These are phyloP conservation scores for Posidonia australis DNA, from an alignment of 106 monocot species.

Conservation along the genomic window DNA sequence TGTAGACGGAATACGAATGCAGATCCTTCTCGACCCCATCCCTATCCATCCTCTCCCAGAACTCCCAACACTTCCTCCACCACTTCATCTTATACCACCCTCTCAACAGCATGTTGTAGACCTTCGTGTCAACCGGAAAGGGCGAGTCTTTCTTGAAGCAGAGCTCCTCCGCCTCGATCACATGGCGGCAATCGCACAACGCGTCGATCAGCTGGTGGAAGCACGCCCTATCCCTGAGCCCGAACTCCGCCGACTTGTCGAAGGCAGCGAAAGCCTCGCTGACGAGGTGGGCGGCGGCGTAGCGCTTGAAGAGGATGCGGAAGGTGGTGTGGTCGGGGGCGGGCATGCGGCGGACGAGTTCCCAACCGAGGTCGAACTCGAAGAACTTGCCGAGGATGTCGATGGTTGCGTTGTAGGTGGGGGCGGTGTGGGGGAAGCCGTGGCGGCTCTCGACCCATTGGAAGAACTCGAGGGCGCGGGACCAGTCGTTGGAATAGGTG, in stretches of 20 bases:
- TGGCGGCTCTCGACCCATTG: slow-evolving; percentile 35
- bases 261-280: slow-evolving; percentile 18
- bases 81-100: slow-evolving; percentile 66
- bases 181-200: slow-evolving; percentile 61
- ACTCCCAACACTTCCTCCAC: slow-evolving; percentile 40
- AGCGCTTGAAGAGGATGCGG: slow-evolving; percentile 53
- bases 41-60: slow-evolving; percentile 58
- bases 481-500: slow-evolving; percentile 66
- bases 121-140: slow-evolving; percentile 54
- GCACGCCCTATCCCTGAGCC: slow-evolving; percentile 23
- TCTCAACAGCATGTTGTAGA: slow-evolving; percentile 66
- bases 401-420: slow-evolving; percentile 41
- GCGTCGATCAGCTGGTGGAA: slow-evolving; percentile 67
- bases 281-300: slow-evolving; percentile 35
- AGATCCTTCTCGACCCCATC: slow-evolving; percentile 45
- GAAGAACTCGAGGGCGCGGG: slow-evolving; percentile 83
- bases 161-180: slow-evolving; percentile 48
- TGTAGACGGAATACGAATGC: slow-evolving; percentile 76
- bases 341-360: slow-evolving; percentile 36
- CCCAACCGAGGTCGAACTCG: slow-evolving; percentile 55
- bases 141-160: slow-evolving; percentile 28
- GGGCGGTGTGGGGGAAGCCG: slow-evolving; percentile 39
- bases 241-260: slow-evolving; percentile 21
- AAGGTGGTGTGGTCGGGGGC: slow-evolving; percentile 32
- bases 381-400: slow-evolving; percentile 84